phyloP scores from a whole-genome alignment of 768 basidiomycete species.

The Hygrophorus russula region DNA sequence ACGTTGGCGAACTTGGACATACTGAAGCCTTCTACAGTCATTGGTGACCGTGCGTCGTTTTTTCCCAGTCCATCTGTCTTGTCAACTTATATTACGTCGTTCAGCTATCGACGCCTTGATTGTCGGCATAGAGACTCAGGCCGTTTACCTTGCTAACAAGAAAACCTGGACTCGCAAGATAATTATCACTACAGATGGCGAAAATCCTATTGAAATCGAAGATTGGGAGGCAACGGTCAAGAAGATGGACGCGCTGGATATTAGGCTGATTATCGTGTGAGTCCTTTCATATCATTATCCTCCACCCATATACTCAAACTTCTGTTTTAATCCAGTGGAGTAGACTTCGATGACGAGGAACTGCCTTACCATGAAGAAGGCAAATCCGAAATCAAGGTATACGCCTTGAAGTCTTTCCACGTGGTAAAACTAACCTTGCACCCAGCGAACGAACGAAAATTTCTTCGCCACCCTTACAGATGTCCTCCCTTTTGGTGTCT shows the following conservation, averaged over 20 bases:
- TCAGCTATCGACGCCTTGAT: conserved; percentile 81
- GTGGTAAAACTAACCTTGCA: background rate
- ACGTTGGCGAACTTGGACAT: conserved; percentile 58
- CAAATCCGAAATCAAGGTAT: conserved; percentile 68
- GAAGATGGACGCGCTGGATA: conserved; percentile 49
- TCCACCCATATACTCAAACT: conserved; percentile 2
- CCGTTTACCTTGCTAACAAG: conserved; percentile 53
- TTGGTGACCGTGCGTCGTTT: conserved; percentile 53
- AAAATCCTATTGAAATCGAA: conserved; percentile 59
- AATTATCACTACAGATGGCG: conserved; percentile 78
- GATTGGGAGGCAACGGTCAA: conserved; percentile 61
- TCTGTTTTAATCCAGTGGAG: conserved; percentile 40
- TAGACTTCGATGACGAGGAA: conserved; percentile 78
- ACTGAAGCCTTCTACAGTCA: conserved; percentile 40
- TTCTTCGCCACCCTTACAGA: conserved; percentile 47
- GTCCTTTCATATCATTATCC: conserved; percentile 8
- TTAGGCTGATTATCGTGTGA: conserved; percentile 66
- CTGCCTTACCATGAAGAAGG: conserved; percentile 49
- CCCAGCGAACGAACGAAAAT: conserved; percentile 60
- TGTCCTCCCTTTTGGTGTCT: conserved; percentile 33
- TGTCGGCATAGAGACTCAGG: conserved; percentile 76
- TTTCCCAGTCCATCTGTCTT: background rate
- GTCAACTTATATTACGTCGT: conserved; percentile 2
- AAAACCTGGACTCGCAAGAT: conserved; percentile 81
- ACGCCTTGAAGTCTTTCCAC: background rate